Conservation (phyloP, 2,329 filamentous ascomycete genomes). For the Aspergillus niger region DNA sequence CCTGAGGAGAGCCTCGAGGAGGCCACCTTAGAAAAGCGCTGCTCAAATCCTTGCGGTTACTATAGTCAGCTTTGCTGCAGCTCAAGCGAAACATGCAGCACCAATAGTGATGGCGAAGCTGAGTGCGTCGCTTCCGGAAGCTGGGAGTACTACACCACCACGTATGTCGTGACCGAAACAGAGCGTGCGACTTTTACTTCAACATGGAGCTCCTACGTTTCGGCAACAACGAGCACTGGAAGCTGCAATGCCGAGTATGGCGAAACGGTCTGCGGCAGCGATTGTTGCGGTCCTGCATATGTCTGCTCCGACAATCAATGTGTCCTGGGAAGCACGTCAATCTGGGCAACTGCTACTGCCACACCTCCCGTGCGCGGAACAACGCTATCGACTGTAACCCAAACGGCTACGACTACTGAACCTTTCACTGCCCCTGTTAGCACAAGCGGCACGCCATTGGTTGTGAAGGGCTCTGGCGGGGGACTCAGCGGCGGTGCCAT, state of each 20-base stretch:
- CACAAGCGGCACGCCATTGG: conserved; percentile 43
- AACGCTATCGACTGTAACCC: conserved; percentile 48
- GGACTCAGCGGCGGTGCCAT: conserved; percentile 54
- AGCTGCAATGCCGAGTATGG: conserved; percentile 52
- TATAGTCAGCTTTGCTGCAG: conserved; percentile 54
- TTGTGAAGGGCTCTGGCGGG: conserved; percentile 34
- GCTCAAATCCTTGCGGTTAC: conserved; percentile 56
- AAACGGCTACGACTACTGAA: conserved; percentile 47
- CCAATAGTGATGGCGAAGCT: conserved; percentile 52
- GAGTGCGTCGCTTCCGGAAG: conserved; percentile 48
- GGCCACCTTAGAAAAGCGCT: conserved; percentile 37
- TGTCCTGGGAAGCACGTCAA: conserved; percentile 45
- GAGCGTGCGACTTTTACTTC: conserved; percentile 56
- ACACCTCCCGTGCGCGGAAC: conserved; percentile 48
- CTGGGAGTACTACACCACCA: conserved; percentile 61
- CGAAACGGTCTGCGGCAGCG: conserved; percentile 46
- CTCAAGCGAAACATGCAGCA: conserved; percentile 50
- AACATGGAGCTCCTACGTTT: conserved; percentile 51
- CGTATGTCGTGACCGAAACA: conserved; percentile 55
- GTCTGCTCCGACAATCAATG: conserved; percentile 46
- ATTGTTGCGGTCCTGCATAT: conserved; percentile 49
- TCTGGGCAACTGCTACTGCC: conserved; percentile 40
- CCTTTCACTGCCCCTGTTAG: conserved; percentile 49
- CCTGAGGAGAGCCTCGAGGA: conserved; percentile 18
- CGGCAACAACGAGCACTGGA: conserved; percentile 25